A percentile compares a stretch with the other conserved stretches of the same genome.
phyloP scores from a whole-genome alignment of 345 rosid genomes.

The Hibiscus trionum region DNA sequence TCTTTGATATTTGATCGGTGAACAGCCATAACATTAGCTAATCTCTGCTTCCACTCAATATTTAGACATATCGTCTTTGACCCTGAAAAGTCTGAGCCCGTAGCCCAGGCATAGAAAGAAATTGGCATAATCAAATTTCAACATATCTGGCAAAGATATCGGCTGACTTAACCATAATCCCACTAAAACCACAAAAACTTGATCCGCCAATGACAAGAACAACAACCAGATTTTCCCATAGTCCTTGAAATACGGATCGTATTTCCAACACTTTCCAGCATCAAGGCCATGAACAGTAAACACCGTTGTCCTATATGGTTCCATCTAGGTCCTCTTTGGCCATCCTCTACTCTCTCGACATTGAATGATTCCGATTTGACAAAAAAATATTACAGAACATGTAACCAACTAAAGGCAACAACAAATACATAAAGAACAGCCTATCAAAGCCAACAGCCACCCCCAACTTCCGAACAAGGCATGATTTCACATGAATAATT shows the following conservation, averaged over 20 bases:
- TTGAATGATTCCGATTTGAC: background rate
- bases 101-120: background rate
- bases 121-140: background rate
- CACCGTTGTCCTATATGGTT: background rate
- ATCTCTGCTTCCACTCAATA: background rate
- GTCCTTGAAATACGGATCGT: background rate
- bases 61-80: background rate
- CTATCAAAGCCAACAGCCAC: background rate
- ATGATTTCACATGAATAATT: background rate
- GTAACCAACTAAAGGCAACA: background rate
- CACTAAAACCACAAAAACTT: background rate
- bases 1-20: background rate
- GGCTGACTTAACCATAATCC: background rate
- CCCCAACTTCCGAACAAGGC: background rate
- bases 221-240: background rate
- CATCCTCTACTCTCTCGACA: background rate
- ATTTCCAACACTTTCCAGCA: background rate
- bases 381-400: background rate
- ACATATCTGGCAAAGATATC: background rate
- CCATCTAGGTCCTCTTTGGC: background rate
- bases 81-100: background rate
- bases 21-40: background rate
- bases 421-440: background rate
- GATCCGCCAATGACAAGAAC: background rate
- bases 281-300: background rate